Evolutionary conservation across 768 basidiomycete genomes (phyloP).

Genomic region (Amanita rimosa): DNA sequence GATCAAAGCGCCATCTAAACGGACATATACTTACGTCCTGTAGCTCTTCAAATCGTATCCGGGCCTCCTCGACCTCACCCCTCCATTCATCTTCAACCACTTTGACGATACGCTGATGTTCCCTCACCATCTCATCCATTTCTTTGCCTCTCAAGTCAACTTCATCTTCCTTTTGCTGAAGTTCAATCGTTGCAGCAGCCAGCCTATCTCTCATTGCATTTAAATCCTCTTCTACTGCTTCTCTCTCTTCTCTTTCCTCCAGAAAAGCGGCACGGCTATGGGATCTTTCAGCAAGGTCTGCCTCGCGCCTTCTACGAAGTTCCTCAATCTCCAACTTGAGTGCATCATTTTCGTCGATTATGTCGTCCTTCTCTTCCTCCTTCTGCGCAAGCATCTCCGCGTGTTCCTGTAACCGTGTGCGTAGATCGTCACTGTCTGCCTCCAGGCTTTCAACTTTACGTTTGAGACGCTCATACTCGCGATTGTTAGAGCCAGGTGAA

Average conservation of each 20-base stretch:
- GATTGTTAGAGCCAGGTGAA: slow-evolving; percentile 28
- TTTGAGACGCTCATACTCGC: slow-evolving; percentile 30
- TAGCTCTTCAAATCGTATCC: slow-evolving; percentile 70
- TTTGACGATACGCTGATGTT: slow-evolving; percentile 63
- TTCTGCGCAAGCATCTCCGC: slow-evolving; percentile 39
- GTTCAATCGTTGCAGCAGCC: slow-evolving; percentile 70
- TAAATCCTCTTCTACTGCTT: slow-evolving; percentile 70
- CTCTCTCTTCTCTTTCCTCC: slow-evolving; percentile 64
- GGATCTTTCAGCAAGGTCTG: slow-evolving; percentile 57
- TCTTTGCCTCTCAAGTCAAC: slow-evolving; percentile 68
- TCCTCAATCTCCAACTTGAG: slow-evolving; percentile 61
- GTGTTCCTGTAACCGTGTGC: slow-evolving; percentile 44
- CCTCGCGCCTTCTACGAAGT: slow-evolving; percentile 46
- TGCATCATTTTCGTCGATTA: slow-evolving; percentile 53
- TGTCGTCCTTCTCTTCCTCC: slow-evolving; percentile 65
- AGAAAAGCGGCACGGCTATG: slow-evolving; percentile 60
- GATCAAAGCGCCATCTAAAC: neutral
- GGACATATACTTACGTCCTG: slow-evolving; percentile 40
- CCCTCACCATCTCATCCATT: slow-evolving; percentile 65
- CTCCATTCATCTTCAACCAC: slow-evolving; percentile 80
- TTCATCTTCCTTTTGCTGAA: slow-evolving; percentile 83
- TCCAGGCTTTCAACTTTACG: slow-evolving; percentile 47
- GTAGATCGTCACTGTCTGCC: slow-evolving; percentile 53
- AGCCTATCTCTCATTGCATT: slow-evolving; percentile 67
- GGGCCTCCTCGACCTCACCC: slow-evolving; percentile 76